phyloP scores from a whole-genome alignment of 306 rosid species.

The Leucaena leucocephala region DNA sequence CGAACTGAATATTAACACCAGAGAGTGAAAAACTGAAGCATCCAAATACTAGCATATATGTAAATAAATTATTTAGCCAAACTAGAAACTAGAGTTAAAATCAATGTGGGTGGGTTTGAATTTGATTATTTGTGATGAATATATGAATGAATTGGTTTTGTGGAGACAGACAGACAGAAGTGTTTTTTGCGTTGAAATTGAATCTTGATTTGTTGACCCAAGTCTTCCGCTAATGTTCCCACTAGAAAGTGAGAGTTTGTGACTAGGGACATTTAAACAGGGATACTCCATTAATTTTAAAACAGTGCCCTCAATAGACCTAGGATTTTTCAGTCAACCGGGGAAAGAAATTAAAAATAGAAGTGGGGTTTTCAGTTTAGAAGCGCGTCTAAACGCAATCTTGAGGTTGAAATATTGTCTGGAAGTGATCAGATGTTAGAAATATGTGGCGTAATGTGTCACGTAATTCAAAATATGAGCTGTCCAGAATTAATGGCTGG shows the following conservation, averaged over 20 bases:
- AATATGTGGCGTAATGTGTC: conserved; percentile 24
- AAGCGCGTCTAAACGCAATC: neutral
- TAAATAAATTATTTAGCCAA: neutral
- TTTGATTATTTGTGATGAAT: no score
- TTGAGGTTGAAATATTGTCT: neutral
- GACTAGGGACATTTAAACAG: no score
- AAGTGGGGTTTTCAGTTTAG: neutral
- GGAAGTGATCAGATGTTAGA: neutral
- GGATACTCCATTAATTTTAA: neutral
- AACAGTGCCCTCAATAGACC: neutral
- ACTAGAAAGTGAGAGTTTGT: neutral
- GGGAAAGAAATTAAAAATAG: neutral
- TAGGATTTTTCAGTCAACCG: neutral
- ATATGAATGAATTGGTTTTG: no score
- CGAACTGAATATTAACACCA: neutral
- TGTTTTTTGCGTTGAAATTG: neutral
- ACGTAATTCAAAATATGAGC: neutral
- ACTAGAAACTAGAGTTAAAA: neutral
- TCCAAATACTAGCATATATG: neutral
- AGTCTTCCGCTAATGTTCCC: neutral
- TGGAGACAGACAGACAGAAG: neutral
- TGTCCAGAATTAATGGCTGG: conserved; percentile 9
- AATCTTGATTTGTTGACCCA: neutral
- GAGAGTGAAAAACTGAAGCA: neutral
- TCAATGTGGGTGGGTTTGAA: neutral